A percentile compares a stretch with the other conserved stretches of the same genome.
These are phyloP conservation scores for Fusarium dimerum DNA, from an alignment of 2,329 filamentous ascomycete genomes.

Conservation along the genomic window DNA sequence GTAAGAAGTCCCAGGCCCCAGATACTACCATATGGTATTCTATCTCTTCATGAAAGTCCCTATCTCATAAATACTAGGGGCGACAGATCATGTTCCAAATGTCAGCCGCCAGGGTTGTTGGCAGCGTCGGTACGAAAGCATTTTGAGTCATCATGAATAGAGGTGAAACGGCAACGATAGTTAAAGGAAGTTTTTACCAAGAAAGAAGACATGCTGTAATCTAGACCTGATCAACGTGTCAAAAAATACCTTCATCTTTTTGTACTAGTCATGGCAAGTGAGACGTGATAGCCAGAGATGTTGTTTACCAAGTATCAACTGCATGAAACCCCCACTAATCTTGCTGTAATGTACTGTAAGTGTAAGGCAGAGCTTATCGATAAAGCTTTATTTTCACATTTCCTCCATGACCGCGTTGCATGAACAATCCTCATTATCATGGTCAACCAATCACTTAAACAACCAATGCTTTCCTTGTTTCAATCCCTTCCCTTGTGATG, in stretches of 20 bases:
- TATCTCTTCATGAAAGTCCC: neutral
- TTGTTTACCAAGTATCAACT: too few species aligned
- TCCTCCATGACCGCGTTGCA: neutral
- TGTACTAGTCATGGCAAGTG: too few species aligned
- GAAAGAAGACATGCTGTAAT: neutral
- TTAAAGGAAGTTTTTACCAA: neutral
- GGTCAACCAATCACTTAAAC: neutral
- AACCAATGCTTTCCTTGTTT: neutral
- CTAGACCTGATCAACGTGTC: neutral
- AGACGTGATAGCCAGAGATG: too few species aligned
- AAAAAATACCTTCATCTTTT: too few species aligned
- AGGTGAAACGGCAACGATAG: neutral
- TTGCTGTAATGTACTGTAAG: too few species aligned
- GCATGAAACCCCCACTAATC: neutral
- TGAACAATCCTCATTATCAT: neutral
- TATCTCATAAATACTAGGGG: conserved; percentile 5
- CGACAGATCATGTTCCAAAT: conserved; percentile 21
- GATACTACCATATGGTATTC: conserved; percentile 1
- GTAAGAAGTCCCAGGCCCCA: conserved; percentile 9
- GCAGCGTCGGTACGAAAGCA: conserved; percentile 19
- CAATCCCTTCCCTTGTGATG: conserved; percentile 2
- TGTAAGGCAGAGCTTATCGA: conserved; percentile 25
- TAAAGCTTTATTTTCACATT: conserved; percentile 28
- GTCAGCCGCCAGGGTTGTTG: conserved; percentile 21
- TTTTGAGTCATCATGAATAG: conserved; percentile 5